Conservation (phyloP, 169 alveolate species). For the Plasmodium fragile region DNA sequence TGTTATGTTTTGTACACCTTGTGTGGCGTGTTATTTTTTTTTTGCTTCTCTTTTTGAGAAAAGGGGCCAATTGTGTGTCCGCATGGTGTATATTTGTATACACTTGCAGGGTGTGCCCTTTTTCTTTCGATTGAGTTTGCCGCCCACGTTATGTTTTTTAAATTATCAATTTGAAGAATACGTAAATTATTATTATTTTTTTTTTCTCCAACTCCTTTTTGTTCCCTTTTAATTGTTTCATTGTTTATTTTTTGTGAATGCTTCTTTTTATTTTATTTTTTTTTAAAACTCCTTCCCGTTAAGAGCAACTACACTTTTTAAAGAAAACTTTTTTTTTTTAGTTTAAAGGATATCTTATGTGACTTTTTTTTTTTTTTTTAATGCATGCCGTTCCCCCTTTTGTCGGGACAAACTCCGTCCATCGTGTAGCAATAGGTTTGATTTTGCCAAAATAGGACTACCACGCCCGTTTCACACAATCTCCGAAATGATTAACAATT, state of each 20-base stretch:
- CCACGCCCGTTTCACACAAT: not conserved
- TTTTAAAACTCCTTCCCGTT: not conserved
- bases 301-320: not conserved
- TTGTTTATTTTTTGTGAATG: not conserved
- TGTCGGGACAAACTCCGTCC: not conserved
- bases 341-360: not conserved
- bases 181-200: not conserved
- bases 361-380: not conserved
- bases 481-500: slow-evolving; percentile 58
- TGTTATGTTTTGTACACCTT: not conserved
- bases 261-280: slow-evolving; percentile 5
- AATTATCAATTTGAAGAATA: not conserved
- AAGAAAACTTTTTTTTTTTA: not conserved
- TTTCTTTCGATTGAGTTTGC: not conserved
- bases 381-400: not conserved
- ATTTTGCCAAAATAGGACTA: not conserved
- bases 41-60: not conserved
- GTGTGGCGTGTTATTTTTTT: not conserved
- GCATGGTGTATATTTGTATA: not conserved
- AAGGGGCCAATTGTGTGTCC: not conserved
- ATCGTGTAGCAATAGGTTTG: not conserved
- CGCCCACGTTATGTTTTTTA: not conserved
- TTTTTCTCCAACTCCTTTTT: not conserved
- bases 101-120: not conserved
- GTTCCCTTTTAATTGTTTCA: not conserved